Evolutionary conservation across 148 eudicot species (phyloP).

Genomic region (Arctostaphylos glauca): DNA sequence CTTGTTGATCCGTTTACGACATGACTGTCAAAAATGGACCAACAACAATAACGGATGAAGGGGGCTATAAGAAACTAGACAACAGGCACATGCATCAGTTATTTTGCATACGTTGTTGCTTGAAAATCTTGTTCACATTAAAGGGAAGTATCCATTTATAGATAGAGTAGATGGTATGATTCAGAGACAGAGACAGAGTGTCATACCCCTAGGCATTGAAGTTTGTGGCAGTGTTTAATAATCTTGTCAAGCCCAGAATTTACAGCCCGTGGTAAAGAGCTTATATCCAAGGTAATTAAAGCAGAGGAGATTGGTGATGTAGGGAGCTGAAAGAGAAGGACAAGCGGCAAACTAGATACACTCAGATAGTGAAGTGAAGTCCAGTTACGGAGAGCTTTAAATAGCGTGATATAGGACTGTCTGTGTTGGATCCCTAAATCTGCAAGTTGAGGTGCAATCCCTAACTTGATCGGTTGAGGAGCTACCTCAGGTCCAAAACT

Average conservation of each 20-base stretch:
- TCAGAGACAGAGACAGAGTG: background rate
- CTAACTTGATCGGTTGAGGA: background rate
- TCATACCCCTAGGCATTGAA: background rate
- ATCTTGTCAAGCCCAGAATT: background rate
- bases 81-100: no score
- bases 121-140: no score
- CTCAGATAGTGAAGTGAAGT: background rate
- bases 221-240: background rate
- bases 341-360: background rate
- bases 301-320: background rate
- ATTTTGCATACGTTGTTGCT: no score
- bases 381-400: background rate
- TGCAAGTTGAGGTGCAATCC: background rate
- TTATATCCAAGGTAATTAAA: conserved; percentile 1
- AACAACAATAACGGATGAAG: background rate
- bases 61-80: background rate
- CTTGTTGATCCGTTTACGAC: background rate
- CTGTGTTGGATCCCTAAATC: background rate
- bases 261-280: background rate
- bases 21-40: background rate
- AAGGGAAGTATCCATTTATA: no score
- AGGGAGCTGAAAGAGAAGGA: background rate
- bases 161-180: no score
- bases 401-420: background rate
- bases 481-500: background rate